These are phyloP conservation scores for Pichia occidentalis DNA, from an alignment of 805 yeast species.

Conservation along the genomic window DNA sequence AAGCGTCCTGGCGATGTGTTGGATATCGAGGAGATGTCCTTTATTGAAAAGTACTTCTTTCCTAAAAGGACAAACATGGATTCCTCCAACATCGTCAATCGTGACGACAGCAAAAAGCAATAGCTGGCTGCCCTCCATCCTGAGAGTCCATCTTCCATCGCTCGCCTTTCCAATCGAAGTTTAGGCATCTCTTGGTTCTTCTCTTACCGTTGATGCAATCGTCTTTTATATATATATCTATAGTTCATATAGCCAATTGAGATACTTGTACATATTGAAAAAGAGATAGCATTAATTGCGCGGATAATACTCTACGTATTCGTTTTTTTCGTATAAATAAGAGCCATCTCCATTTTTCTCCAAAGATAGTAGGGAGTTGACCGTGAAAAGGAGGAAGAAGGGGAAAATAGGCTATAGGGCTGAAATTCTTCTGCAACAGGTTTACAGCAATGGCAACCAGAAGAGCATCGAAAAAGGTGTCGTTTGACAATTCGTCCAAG, in stretches of 20 bases:
- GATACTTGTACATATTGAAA: not conserved
- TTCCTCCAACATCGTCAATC: slow-evolving; percentile 20
- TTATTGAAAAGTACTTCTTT: slow-evolving; percentile 43
- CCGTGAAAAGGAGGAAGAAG: not conserved
- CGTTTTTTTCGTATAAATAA: no score
- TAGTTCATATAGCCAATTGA: no score
- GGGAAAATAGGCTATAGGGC: not conserved
- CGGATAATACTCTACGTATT: no score
- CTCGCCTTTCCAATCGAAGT: no score
- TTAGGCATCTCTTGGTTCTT: no score
- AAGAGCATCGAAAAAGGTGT: slow-evolving; percentile 13
- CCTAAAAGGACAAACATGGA: slow-evolving; percentile 28
- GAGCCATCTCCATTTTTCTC: no score
- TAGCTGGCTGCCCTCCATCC: no score
- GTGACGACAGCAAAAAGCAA: slow-evolving; percentile 9
- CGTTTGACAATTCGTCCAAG: slow-evolving; percentile 11
- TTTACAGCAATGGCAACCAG: slow-evolving; percentile 10
- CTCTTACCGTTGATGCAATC: no score
- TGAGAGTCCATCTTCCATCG: no score
- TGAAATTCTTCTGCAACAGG: not conserved
- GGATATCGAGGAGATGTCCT: slow-evolving; percentile 40
- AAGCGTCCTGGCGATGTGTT: slow-evolving; percentile 64
- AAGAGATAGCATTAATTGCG: no score
- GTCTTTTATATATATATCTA: no score
- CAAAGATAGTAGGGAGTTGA: no score